Evolutionary conservation across 1,284 basidiomycete genomes (phyloP).

Genomic region (Leccinum laetum): DNA sequence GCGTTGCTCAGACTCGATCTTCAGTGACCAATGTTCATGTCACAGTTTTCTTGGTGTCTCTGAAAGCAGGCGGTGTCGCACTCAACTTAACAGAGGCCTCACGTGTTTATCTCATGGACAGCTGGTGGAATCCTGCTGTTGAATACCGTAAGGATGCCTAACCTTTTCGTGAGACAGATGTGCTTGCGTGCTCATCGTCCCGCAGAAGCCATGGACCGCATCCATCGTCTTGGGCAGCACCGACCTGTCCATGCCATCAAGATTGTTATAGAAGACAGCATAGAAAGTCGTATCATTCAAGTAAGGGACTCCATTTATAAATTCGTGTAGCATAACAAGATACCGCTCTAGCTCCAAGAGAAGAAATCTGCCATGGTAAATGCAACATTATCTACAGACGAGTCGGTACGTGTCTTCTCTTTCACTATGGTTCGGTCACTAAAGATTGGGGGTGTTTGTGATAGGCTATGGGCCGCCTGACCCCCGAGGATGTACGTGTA

Average conservation of each 20-base stretch:
- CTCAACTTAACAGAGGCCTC: slow-evolving; percentile 93
- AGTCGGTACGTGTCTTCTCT: slow-evolving; percentile 49
- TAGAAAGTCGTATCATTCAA: slow-evolving; percentile 92
- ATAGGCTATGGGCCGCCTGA: slow-evolving; percentile 87
- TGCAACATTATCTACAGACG: slow-evolving; percentile 76
- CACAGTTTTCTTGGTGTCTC: slow-evolving; percentile 93
- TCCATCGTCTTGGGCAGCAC: slow-evolving; percentile 89
- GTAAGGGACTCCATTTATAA: slow-evolving; percentile 31
- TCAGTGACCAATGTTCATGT: slow-evolving; percentile 91
- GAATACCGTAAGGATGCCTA: slow-evolving; percentile 62
- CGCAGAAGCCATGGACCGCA: slow-evolving; percentile 96
- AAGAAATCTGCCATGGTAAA: slow-evolving; percentile 90
- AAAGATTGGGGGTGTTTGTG: slow-evolving; percentile 20
- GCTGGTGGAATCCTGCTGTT: slow-evolving; percentile 92
- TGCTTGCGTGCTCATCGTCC: slow-evolving; percentile 16
- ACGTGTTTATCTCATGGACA: slow-evolving; percentile 91
- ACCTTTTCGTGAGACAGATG: neutral
- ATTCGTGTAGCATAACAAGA: neutral
- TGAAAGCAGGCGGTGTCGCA: slow-evolving; percentile 97
- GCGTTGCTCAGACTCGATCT: neutral
- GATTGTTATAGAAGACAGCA: slow-evolving; percentile 94
- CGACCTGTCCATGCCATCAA: slow-evolving; percentile 94
- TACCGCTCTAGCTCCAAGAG: slow-evolving; percentile 73
- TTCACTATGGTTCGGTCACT: slow-evolving; percentile 16
- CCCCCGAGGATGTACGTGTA: slow-evolving; percentile 80